Evolutionary conservation across 129 eudicot genomes (phyloP), one percentile per base, ranked within the genome.

Genomic region (Chrysanthemum makinoi): DNA sequence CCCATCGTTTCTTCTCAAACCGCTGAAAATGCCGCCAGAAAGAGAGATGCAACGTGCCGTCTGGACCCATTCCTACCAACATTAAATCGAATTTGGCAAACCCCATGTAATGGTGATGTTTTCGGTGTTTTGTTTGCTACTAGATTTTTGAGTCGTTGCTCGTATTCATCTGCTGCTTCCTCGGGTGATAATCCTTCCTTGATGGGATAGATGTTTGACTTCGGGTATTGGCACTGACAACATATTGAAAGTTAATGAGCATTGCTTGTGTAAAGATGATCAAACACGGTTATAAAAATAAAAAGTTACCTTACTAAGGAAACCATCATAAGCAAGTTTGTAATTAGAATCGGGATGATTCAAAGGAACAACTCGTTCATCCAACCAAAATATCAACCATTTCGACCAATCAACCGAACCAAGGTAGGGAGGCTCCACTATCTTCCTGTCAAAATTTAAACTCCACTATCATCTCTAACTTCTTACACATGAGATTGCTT

Each of bases 61-160:
- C 96, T 15, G 98, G 98, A 13, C 98, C 96, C 98, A 93, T 89
- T 3, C 98, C 98, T 5, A 85, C 84, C 16, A 93, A 72, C 82
- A 83, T 82, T 14, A 89, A 77, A 73, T 92, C 98, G 16, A 89
- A 85, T 81, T 89, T 89, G 10, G 98, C 88, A 71, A 83, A 89
- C 52, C 88, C 91, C n/a, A n/a, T 14, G 74, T 86, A 1, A 17
- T 14, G 58, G 70, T 10, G 95, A 89, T 33, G 74, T 3, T 10
- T 74, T 82, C 15, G 87, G 30, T 3, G 70, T 70, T 15, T 72
- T 79, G 62, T 17, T 77, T 16, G 70, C 67, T 66, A 89, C 95
- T 8, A 92, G 54, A 2, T 83, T 64, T 49, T 79, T 89, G 1
- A 92, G 79, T 0, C 85, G 71, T 12, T 86, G 82, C 64, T 89